Evolutionary conservation across 164 flowering plant species (phyloP).

Genomic region (Santalum album): DNA sequence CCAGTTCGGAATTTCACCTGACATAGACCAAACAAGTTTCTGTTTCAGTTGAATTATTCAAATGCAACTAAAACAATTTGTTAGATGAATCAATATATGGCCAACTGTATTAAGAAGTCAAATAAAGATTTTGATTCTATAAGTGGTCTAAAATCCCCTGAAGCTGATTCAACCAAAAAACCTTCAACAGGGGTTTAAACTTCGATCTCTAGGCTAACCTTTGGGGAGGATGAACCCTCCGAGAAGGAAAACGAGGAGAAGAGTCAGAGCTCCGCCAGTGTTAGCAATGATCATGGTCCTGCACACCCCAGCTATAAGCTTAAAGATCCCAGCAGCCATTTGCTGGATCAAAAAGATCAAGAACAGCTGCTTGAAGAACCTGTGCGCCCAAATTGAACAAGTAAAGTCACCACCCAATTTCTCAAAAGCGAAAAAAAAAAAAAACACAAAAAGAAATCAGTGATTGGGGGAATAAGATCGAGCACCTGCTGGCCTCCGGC

Average conservation of each 20-base stretch:
- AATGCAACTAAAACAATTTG: too few relatives aligned
- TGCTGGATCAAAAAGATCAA: constrained; percentile 63
- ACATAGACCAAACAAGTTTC: not conserved
- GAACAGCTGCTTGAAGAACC: constrained; percentile 79
- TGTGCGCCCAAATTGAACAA: too few relatives aligned
- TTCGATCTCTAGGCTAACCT: constrained; percentile 27
- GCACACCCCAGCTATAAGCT: constrained; percentile 59
- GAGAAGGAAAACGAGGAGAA: constrained; percentile 60
- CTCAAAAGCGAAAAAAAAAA: not conserved
- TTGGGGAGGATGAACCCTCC: constrained; percentile 83
- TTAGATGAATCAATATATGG: too few relatives aligned
- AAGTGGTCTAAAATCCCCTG: too few relatives aligned
- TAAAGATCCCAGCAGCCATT: constrained; percentile 80
- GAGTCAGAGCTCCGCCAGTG: constrained; percentile 53
- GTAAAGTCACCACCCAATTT: not conserved
- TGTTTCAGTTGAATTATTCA: too few relatives aligned
- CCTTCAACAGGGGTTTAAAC: too few relatives aligned
- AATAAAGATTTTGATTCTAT: too few relatives aligned
- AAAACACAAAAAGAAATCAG: not conserved
- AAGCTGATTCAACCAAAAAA: too few relatives aligned
- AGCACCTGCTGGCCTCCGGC: constrained; percentile 82
- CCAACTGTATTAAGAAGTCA: too few relatives aligned
- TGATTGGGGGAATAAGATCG: not conserved
- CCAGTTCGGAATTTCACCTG: constrained; percentile 74
- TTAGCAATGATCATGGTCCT: constrained; percentile 61